Evolutionary conservation across 306 rosid species (phyloP).

Genomic region (Rosa rugosa): DNA sequence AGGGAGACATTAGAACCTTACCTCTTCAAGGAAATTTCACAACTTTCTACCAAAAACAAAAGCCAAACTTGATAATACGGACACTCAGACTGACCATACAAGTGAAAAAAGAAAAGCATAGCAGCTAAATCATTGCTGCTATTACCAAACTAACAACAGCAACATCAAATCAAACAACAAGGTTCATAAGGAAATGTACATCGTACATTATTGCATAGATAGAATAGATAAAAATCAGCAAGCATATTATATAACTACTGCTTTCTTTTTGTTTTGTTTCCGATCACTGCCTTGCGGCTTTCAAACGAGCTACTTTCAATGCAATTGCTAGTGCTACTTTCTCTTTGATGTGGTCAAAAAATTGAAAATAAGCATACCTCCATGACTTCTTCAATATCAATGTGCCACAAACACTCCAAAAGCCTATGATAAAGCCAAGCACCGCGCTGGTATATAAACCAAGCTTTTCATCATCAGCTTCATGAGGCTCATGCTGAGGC

Average conservation of each 20-base stretch:
- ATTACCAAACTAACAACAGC: neutral
- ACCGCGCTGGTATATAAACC: neutral
- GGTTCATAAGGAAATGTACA: too few relatives aligned
- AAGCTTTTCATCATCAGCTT: neutral
- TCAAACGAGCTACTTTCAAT: neutral
- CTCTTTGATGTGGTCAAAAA: neutral
- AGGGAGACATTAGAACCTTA: slow-evolving; percentile 3
- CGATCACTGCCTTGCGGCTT: neutral
- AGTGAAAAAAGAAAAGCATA: neutral
- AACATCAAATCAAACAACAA: neutral
- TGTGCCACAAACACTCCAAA: neutral
- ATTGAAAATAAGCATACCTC: slow-evolving; percentile 19
- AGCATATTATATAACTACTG: neutral
- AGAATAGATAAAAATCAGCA: neutral
- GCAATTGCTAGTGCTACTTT: neutral
- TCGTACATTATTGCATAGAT: neutral
- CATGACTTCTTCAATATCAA: neutral
- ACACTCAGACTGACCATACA: neutral
- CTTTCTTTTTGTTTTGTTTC: neutral
- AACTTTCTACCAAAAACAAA: neutral
- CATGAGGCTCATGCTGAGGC: neutral
- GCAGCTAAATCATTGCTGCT: neutral
- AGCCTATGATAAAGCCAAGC: neutral
- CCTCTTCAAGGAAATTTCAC: neutral
- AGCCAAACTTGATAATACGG: neutral